Evolutionary conservation across 441 rosid genomes (phyloP), one percentile per base, ranked within the genome.

Genomic region (Euphorbia schlechtendalii): DNA sequence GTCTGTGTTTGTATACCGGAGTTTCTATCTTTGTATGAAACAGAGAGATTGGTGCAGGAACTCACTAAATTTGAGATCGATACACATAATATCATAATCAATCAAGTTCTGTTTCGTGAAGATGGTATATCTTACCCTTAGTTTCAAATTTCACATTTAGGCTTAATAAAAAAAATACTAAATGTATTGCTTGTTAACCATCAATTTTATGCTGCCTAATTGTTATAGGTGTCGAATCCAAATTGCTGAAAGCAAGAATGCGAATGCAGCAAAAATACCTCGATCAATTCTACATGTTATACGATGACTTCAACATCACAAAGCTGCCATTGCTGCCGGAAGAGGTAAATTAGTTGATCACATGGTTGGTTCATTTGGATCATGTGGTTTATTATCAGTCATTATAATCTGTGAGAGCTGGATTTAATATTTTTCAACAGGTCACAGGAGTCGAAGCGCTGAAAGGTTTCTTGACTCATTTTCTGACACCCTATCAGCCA

Each of bases 1-100:
- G 77, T 91, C 59, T 95, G 99, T 59, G 97, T 95, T 61, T 95
- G 99, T 88, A 91, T 95, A 65, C 98, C 98, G 7, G 99, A 95
- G 83, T 95, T 95, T 80, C 89, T 94, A 64, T 95, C 98, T 70
- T 94, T 91, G 34, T 91, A 91, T 61, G 99, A 95, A 84, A 95
- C 96, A 30, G 98, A 95, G 77, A 89, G 99, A 80, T 75, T 95
- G 70, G 98, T 95, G 66, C 98, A 95, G 83, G 99, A 95, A 78
- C 98, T 95, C 70, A 81, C 99, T 70, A 95, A 91, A 77, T 92
- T 95, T 53, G 99, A 93, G 84, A 93, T 93, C 9, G 99, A 93
- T 71, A 86, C 99, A 7, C 99, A 89, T 66, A 91, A 95, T 73
- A 89, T 95, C 52, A 92, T 95, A 69, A 91, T 95, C 70, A 95